Base-by-base conservation (phyloP, 1,139 yeast species). In the Chernovozyma sophiae-reginae region DNA sequence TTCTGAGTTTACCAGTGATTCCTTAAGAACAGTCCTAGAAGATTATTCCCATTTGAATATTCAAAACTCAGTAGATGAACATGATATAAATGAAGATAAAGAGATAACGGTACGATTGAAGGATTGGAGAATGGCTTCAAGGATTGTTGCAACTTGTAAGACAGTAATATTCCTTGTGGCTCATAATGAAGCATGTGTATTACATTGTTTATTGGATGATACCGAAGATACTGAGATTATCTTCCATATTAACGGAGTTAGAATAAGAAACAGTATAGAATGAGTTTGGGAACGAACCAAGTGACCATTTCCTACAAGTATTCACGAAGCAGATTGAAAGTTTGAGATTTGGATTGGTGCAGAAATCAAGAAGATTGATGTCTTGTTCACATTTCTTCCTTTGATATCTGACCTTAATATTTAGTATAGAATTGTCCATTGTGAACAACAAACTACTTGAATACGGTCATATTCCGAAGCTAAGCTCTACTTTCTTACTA, bases 81-180 rank as follows among this genome's bases (percentile, higher is more conserved):
- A 26, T 26, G 62, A 60, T 25, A 50, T 40, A 12, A 30, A 51
- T 35, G 56, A 58, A 31, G 68, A 59, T 30, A 59, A 62, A 33
- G 67, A 62, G 23, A 60, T 77, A 12, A 55, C 62, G 15, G 74
- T 79, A 15, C 65, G 62, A 44, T 55, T 78, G 19, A 64, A 61
- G 43, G 81, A 79, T 50, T 79, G 85, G 85, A 74, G 65, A 40
- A 53, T 72, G 53, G 81, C 81, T 0, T 65, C 78, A 3, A 68
- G 59, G 46, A 63, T 80, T 15, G 73, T 78, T 28, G 77, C 77
- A 15, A 56, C 70, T 8, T 75, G 84, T 47, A 69, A 71, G 35
- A 70, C 73, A 2, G 73, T 78, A 33, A 68, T 77, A 13, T 51
- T 80, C 31, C 61, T 77, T 30, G 57, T 80, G 31, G 66, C 78